phyloP scores from a whole-genome alignment of 2,329 filamentous ascomycete genomes.

The Periglandula ipomoeae region DNA sequence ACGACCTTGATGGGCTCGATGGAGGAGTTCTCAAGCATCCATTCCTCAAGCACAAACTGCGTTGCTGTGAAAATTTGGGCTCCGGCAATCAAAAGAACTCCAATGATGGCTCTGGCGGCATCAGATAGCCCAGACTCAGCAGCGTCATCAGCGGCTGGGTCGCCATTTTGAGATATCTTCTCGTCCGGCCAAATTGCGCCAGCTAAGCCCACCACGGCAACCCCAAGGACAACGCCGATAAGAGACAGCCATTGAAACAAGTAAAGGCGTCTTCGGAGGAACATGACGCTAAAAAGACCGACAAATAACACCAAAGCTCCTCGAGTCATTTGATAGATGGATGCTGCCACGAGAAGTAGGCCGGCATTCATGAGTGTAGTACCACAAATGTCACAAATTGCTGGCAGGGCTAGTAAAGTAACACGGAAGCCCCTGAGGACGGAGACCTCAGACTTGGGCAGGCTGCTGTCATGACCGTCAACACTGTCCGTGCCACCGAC shows the following conservation, averaged over 20 bases:
- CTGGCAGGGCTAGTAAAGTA: slow-evolving; percentile 69
- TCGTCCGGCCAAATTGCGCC: slow-evolving; percentile 70
- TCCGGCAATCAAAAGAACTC: slow-evolving; percentile 81
- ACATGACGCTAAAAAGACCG: slow-evolving; percentile 87
- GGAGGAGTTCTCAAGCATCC: slow-evolving; percentile 59
- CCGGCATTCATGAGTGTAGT: slow-evolving; percentile 98
- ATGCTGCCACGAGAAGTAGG: slow-evolving; percentile 84
- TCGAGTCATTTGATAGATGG: slow-evolving; percentile 97
- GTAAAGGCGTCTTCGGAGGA: slow-evolving; percentile 69
- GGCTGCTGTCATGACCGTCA: slow-evolving; percentile 17
- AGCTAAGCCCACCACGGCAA: slow-evolving; percentile 81
- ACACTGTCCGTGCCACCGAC: slow-evolving; percentile 40
- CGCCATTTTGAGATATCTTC: slow-evolving; percentile 28
- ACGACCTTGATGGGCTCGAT: slow-evolving; percentile 82
- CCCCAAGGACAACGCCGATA: slow-evolving; percentile 76
- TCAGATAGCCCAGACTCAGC: slow-evolving; percentile 29
- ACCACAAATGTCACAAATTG: slow-evolving; percentile 87
- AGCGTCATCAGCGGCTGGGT: slow-evolving; percentile 23
- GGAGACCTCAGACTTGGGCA: slow-evolving; percentile 39
- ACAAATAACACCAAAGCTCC: slow-evolving; percentile 94
- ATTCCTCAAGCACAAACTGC: slow-evolving; percentile 94
- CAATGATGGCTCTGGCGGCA: slow-evolving; percentile 55
- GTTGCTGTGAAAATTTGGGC: slow-evolving; percentile 96
- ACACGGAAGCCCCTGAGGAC: slow-evolving; percentile 64
- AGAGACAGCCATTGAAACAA: slow-evolving; percentile 92